Evolutionary conservation across 306 rosid species (phyloP).

Genomic region (Abrus precatorius): DNA sequence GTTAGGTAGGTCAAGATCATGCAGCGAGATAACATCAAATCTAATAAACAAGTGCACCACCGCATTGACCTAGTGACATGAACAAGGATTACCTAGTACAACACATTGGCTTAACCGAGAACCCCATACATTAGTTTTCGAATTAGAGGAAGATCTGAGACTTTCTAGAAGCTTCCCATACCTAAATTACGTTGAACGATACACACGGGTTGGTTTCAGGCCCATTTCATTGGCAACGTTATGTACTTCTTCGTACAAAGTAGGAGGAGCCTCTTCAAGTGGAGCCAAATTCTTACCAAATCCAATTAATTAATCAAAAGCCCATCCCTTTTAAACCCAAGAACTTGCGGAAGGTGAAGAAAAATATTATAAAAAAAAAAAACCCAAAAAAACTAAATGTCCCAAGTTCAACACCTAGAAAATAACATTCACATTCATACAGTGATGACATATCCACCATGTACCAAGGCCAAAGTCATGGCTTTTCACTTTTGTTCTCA

Average conservation of each 20-base stretch:
- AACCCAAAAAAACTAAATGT: slow-evolving; percentile 42
- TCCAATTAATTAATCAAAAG: slow-evolving; percentile 50
- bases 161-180: neutral
- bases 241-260: neutral
- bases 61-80: neutral
- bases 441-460: slow-evolving; percentile 45
- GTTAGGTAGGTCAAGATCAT: no score
- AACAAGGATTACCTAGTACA: neutral
- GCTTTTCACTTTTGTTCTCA: slow-evolving; percentile 37
- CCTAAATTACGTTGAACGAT: neutral
- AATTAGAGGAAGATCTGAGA: neutral
- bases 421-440: slow-evolving; percentile 60
- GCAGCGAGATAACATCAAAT: no score
- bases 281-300: neutral
- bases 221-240: neutral
- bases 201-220: neutral
- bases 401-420: slow-evolving; percentile 62
- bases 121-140: neutral
- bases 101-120: neutral
- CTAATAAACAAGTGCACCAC: no score
- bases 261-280: neutral
- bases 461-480: slow-evolving; percentile 42
- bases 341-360: slow-evolving; percentile 44
- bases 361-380: slow-evolving; percentile 42
- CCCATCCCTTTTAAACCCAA: slow-evolving; percentile 43